phyloP scores from a whole-genome alignment of 78 protist genomes.

The Cyanophora paradoxa region DNA sequence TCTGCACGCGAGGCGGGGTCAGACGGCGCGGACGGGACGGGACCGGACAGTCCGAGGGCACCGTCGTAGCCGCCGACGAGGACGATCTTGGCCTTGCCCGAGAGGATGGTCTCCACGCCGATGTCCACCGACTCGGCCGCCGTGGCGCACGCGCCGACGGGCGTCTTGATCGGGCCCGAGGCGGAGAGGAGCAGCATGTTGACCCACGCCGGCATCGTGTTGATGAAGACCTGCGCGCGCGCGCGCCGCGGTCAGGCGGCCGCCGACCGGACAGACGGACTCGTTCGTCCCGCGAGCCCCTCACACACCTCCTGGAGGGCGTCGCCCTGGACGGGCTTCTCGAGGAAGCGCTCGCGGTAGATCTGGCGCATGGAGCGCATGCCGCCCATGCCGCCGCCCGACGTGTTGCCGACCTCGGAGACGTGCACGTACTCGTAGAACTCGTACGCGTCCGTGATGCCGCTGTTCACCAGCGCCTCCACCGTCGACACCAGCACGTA shows the following conservation, averaged over 20 bases:
- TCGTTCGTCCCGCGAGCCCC: too few relatives aligned
- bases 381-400: slow-evolving; percentile 66
- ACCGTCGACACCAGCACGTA: slow-evolving; percentile 31
- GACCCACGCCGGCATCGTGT: slow-evolving; percentile 63
- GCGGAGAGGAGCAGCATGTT: slow-evolving; percentile 55
- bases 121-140: slow-evolving; percentile 62
- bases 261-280: too few relatives aligned
- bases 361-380: slow-evolving; percentile 16
- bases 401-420: slow-evolving; percentile 54
- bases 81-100: slow-evolving; percentile 45
- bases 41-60: too few relatives aligned
- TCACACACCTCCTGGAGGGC: too few relatives aligned
- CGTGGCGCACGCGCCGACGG: slow-evolving; percentile 75
- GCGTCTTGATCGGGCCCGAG: slow-evolving; percentile 63
- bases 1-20: too few relatives aligned
- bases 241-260: slow-evolving; percentile 29
- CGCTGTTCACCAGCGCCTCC: slow-evolving; percentile 38
- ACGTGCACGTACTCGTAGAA: slow-evolving; percentile 56
- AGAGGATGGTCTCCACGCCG: slow-evolving; percentile 37
- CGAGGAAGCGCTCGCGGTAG: slow-evolving; percentile 34
- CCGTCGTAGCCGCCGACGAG: slow-evolving; percentile 57
- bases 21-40: too few relatives aligned
- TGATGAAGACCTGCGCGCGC: slow-evolving; percentile 56
- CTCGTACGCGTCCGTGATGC: slow-evolving; percentile 56
- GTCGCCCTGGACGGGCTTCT: slow-evolving; percentile 12